A percentile compares a stretch with the other conserved stretches of the same genome.
phyloP scores from a whole-genome alignment of 495 filamentous ascomycete species.

The Podospora pseudopauciseta region DNA sequence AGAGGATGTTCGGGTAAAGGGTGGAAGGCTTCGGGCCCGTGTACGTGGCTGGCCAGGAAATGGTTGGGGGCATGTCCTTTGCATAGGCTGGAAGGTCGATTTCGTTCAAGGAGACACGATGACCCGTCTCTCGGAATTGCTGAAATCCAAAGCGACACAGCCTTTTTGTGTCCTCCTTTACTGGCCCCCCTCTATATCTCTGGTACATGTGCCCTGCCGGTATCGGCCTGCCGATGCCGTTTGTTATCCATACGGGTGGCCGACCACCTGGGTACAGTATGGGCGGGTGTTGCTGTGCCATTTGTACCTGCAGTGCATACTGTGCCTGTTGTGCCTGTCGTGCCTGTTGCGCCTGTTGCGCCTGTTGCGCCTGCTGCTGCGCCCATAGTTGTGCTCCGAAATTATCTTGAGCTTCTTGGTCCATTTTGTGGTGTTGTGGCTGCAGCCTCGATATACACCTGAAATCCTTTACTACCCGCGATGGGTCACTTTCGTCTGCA shows the following conservation, averaged over 20 bases:
- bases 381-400: too few species aligned
- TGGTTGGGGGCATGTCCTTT: neutral
- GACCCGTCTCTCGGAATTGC: neutral
- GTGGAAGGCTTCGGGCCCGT: neutral
- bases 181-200: neutral
- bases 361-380: too few species aligned
- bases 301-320: too few species aligned
- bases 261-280: too few species aligned
- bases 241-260: too few species aligned
- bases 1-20: neutral
- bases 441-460: neutral
- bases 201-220: neutral
- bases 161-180: neutral
- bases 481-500: neutral
- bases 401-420: too few species aligned
- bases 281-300: too few species aligned
- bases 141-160: neutral
- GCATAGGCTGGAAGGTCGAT: neutral
- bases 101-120: neutral
- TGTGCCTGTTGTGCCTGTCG: too few species aligned
- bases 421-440: neutral
- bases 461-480: neutral
- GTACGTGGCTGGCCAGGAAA: neutral
- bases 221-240: neutral
- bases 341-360: too few species aligned